Conservation (phyloP, 2,329 filamentous ascomycete species). For the Pseudopyricularia javanii region DNA sequence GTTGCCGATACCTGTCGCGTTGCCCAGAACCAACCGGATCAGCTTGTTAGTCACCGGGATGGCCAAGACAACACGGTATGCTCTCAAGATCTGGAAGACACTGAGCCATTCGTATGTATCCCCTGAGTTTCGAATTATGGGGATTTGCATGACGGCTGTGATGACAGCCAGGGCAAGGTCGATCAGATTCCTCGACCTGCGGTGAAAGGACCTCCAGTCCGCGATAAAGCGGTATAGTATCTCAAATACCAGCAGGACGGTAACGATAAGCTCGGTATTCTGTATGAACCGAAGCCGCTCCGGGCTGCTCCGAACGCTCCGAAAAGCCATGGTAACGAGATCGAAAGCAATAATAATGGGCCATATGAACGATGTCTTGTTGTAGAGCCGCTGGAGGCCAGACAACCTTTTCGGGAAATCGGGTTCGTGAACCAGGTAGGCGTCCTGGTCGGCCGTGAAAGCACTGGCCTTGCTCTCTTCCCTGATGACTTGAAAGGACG, state of each 20-base stretch:
- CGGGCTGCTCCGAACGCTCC: slow-evolving; percentile 63
- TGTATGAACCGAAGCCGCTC: slow-evolving; percentile 53
- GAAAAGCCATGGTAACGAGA: slow-evolving; percentile 65
- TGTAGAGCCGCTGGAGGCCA: slow-evolving; percentile 56
- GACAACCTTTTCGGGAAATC: slow-evolving; percentile 29
- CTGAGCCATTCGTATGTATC: slow-evolving; percentile 77
- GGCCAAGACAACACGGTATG: slow-evolving; percentile 83
- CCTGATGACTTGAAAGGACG: slow-evolving; percentile 94
- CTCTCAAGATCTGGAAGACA: slow-evolving; percentile 82
- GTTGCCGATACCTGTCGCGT: slow-evolving; percentile 84
- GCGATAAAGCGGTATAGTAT: slow-evolving; percentile 67
- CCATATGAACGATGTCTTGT: slow-evolving; percentile 68
- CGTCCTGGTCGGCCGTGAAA: slow-evolving; percentile 64
- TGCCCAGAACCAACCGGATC: slow-evolving; percentile 79
- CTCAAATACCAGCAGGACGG: slow-evolving; percentile 66
- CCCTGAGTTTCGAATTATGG: slow-evolving; percentile 60
- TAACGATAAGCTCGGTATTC: slow-evolving; percentile 61
- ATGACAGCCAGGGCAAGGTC: slow-evolving; percentile 68
- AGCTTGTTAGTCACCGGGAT: slow-evolving; percentile 78
- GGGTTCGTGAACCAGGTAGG: slow-evolving; percentile 15
- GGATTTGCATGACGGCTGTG: slow-evolving; percentile 77
- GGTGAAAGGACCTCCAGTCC: slow-evolving; percentile 73
- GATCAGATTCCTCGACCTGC: slow-evolving; percentile 60
- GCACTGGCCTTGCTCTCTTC: slow-evolving; percentile 93
- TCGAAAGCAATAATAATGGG: slow-evolving; percentile 67